phyloP scores from a whole-genome alignment of 2,329 filamentous ascomycete species.

The Stagonosporopsis cucurbitacearum region DNA sequence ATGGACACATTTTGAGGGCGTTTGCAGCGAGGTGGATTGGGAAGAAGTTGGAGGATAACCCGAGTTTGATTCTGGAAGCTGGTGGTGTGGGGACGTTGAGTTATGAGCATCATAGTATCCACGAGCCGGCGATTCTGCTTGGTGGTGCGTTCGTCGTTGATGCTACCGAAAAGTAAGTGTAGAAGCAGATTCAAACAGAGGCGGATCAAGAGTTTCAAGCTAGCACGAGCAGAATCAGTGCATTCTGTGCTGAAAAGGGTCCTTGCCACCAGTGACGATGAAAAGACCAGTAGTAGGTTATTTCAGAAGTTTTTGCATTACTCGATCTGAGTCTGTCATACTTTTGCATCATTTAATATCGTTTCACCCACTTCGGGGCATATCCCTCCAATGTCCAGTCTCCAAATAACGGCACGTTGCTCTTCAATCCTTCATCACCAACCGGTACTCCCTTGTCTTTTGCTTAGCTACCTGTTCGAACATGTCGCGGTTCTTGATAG shows the following conservation, averaged over 20 bases:
- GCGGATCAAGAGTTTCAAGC: neutral
- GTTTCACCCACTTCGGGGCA: neutral
- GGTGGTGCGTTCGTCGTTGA: slow-evolving; percentile 60
- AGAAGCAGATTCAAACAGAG: slow-evolving; percentile 1
- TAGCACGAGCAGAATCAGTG: neutral
- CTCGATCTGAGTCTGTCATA: slow-evolving; percentile 1
- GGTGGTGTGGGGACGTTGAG: slow-evolving; percentile 60
- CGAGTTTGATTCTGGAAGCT: slow-evolving; percentile 79
- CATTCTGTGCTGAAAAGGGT: neutral
- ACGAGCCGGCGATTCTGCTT: slow-evolving; percentile 60
- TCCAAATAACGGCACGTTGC: too few relatives aligned
- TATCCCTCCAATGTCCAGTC: neutral
- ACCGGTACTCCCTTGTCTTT: slow-evolving; percentile 37
- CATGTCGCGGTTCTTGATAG: slow-evolving; percentile 48
- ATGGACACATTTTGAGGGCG: slow-evolving; percentile 86
- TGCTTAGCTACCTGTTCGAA: slow-evolving; percentile 48
- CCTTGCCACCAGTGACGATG: neutral
- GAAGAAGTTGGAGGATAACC: slow-evolving; percentile 74
- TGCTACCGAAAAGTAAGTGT: slow-evolving; percentile 51
- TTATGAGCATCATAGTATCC: slow-evolving; percentile 58
- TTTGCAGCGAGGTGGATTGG: slow-evolving; percentile 88
- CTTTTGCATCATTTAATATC: neutral
- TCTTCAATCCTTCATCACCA: slow-evolving; percentile 4
- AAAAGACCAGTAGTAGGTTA: neutral
- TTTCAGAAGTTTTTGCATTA: neutral